phyloP scores from a whole-genome alignment of 257 asterid genomes.

The Asclepias syriaca region DNA sequence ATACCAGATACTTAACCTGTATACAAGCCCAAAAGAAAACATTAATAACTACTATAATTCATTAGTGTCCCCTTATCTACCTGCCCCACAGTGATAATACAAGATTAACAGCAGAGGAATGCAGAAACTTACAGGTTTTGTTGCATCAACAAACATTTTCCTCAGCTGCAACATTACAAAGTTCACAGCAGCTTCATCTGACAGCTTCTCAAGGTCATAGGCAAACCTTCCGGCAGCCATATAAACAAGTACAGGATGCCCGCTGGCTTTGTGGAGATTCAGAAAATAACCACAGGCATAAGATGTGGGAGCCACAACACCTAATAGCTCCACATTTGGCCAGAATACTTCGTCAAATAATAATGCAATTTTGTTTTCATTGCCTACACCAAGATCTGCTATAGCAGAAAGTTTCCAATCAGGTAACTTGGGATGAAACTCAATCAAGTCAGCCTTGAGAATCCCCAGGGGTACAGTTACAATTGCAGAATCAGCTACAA shows the following conservation, averaged over 20 bases:
- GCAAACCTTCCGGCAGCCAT: conserved; percentile 99
- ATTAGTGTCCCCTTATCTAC: background rate
- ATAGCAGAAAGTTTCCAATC: conserved; percentile 92
- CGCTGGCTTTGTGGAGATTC: conserved; percentile 95
- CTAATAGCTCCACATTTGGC: conserved; percentile 92
- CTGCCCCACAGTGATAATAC: background rate
- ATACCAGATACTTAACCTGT: conserved; percentile 77
- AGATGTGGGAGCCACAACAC: conserved; percentile 76
- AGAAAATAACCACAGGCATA: conserved; percentile 92
- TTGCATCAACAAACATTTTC: conserved; percentile 82
- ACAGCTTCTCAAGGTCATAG: conserved; percentile 78
- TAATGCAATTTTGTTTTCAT: conserved; percentile 85
- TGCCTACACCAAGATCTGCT: conserved; percentile 90
- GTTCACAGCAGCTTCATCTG: conserved; percentile 64
- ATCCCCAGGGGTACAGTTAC: conserved; percentile 90
- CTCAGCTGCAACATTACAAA: conserved; percentile 81
- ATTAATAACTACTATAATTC: background rate
- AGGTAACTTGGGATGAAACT: conserved; percentile 84
- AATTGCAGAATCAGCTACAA: conserved; percentile 85
- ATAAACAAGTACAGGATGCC: conserved; percentile 83
- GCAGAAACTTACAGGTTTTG: conserved; percentile 63
- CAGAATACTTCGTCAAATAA: conserved; percentile 72
- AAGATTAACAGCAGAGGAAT: background rate
- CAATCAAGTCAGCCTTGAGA: conserved; percentile 69
- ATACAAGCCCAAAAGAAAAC: background rate